phyloP scores from a whole-genome alignment of 257 asterid species.

The Echites panduratus region DNA sequence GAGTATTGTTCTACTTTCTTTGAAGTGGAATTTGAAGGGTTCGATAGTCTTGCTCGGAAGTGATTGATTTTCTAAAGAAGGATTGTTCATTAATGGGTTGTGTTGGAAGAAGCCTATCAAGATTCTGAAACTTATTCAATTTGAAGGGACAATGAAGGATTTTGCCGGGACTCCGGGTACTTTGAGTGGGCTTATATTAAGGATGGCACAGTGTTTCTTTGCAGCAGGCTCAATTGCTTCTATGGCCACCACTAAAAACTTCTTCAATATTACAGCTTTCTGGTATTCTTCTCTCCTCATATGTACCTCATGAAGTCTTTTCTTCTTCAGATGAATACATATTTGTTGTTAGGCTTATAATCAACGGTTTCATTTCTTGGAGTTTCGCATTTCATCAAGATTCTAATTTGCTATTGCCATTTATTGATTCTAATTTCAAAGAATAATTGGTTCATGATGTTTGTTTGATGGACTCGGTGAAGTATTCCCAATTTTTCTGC shows the following conservation, averaged over 20 bases:
- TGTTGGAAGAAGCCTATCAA: not conserved
- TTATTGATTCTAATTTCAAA: not conserved
- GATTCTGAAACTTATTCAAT: slow-evolving; percentile 4
- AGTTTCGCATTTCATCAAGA: not conserved
- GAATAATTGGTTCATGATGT: not conserved
- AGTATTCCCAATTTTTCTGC: not conserved
- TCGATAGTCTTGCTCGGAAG: not conserved
- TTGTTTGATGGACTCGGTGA: not conserved
- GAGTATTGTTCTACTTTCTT: not conserved
- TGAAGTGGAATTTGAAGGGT: not conserved
- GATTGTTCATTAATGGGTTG: not conserved
- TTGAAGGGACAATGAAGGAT: slow-evolving; percentile 32
- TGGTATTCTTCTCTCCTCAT: slow-evolving; percentile 28
- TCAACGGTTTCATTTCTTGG: not conserved
- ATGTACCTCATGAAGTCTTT: not conserved
- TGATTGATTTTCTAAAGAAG: not conserved
- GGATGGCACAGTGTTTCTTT: slow-evolving; percentile 39
- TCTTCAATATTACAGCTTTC: slow-evolving; percentile 51
- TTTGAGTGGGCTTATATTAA: slow-evolving; percentile 33
- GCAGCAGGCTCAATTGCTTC: slow-evolving; percentile 50
- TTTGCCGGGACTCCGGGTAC: slow-evolving; percentile 57
- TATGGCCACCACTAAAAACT: slow-evolving; percentile 33
- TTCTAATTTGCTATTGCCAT: not conserved
- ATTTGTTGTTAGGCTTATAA: not conserved
- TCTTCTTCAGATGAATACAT: not conserved